Conservation (phyloP, 2,329 filamentous ascomycete genomes). For the Aaosphaeria pasadenensis region DNA sequence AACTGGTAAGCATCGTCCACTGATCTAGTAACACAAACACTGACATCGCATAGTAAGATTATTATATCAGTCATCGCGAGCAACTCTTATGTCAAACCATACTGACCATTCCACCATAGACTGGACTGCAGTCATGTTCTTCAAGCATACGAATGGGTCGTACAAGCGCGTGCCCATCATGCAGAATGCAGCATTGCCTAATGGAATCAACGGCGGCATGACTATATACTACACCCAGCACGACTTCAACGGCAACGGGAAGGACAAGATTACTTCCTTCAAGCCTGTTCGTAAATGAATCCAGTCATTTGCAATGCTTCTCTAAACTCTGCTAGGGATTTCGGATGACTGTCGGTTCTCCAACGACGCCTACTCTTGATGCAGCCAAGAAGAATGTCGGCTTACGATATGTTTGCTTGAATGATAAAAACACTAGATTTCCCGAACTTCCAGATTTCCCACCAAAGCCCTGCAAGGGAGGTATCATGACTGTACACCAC, state of each 20-base stretch:
- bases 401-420: slow-evolving; percentile 24
- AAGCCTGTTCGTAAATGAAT: slow-evolving; percentile 6
- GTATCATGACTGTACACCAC: slow-evolving; percentile 27
- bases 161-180: slow-evolving; percentile 28
- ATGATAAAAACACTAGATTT: slow-evolving; percentile 25
- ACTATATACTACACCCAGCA: slow-evolving; percentile 31
- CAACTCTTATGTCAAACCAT: background rate
- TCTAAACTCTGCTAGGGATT: slow-evolving; percentile 16
- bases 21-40: background rate
- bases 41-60: background rate
- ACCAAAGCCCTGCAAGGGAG: slow-evolving; percentile 18
- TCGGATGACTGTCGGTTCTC: slow-evolving; percentile 30
- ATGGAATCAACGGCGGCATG: slow-evolving; percentile 28
- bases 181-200: slow-evolving; percentile 19
- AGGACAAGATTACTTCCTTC: slow-evolving; percentile 25
- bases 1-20: slow-evolving; percentile 20
- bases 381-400: slow-evolving; percentile 16
- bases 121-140: slow-evolving; percentile 25
- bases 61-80: background rate
- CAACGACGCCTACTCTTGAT: slow-evolving; percentile 22
- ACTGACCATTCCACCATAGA: slow-evolving; percentile 1
- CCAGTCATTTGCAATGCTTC: background rate
- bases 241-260: slow-evolving; percentile 37
- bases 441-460: slow-evolving; percentile 26
- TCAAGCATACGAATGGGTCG: slow-evolving; percentile 25